Percentiles rank a stretch among this genome's conserved stretches.
phyloP scores from a whole-genome alignment of 2,329 filamentous ascomycete species.

The Nemania abortiva region DNA sequence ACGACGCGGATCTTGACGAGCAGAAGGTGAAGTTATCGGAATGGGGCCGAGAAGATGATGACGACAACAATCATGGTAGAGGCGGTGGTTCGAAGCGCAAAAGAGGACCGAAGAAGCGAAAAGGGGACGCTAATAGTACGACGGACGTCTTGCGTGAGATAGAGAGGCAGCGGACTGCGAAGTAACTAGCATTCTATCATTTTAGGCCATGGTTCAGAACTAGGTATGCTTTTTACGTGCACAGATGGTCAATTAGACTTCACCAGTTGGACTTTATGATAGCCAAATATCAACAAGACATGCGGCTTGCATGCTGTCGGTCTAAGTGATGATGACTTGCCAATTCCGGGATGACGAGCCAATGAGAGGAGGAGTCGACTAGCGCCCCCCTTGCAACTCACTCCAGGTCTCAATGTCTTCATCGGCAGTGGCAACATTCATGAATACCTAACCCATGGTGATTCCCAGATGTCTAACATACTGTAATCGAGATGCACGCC shows the following conservation, averaged over 20 bases:
- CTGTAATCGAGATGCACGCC: neutral
- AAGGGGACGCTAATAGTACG: constrained; percentile 82
- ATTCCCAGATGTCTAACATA: neutral
- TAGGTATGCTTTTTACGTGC: neutral
- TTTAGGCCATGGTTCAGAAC: neutral
- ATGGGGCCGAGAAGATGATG: constrained; percentile 69
- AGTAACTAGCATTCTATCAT: constrained; percentile 36
- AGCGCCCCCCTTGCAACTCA: constrained; percentile 15
- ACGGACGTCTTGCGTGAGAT: constrained; percentile 84
- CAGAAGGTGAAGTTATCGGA: constrained; percentile 75
- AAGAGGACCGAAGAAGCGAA: constrained; percentile 79
- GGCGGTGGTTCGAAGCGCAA: constrained; percentile 70
- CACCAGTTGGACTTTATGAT: neutral
- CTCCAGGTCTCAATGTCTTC: neutral
- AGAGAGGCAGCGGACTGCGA: constrained; percentile 65
- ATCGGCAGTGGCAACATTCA: constrained; percentile 2
- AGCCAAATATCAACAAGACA: neutral
- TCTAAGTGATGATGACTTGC: constrained; percentile 2
- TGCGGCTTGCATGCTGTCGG: neutral
- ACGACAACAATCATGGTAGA: constrained; percentile 57
- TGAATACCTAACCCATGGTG: neutral
- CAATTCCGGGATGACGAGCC: constrained; percentile 18
- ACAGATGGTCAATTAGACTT: neutral
- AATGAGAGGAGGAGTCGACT: constrained; percentile 10
- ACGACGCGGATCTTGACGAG: constrained; percentile 84